Evolutionary conservation across 768 basidiomycete genomes (phyloP).

Genomic region (Trametes sanguinea): DNA sequence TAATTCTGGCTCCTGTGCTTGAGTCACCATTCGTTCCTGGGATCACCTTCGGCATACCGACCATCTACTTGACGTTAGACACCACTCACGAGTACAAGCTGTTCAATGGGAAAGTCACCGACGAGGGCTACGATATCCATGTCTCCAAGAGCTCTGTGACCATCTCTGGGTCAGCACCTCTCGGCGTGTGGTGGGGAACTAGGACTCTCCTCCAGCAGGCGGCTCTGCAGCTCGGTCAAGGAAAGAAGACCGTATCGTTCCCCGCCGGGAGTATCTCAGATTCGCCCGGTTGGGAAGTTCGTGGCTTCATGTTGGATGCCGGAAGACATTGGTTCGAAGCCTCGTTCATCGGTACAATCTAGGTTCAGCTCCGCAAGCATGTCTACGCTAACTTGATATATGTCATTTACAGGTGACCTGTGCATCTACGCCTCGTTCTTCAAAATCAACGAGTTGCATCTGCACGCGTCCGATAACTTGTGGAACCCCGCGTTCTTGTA

Average conservation of each 20-base stretch:
- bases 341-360: conserved; percentile 34
- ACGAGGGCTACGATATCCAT: conserved; percentile 42
- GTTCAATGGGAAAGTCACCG: conserved; percentile 40
- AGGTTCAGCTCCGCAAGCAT: neutral
- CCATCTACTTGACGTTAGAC: conserved; percentile 37
- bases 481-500: conserved; percentile 45
- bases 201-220: conserved; percentile 46
- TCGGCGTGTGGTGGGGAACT: conserved; percentile 49
- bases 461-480: conserved; percentile 46
- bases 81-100: conserved; percentile 32
- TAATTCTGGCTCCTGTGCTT: conserved; percentile 25
- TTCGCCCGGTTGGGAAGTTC: conserved; percentile 46
- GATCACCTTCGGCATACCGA: conserved; percentile 13
- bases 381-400: neutral
- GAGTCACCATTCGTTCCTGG: conserved; percentile 16
- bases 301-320: conserved; percentile 49
- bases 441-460: conserved; percentile 46
- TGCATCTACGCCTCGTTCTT: conserved; percentile 48
- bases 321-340: conserved; percentile 48
- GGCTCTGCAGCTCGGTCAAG: conserved; percentile 29
- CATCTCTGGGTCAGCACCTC: conserved; percentile 36
- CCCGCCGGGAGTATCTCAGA: conserved; percentile 40
- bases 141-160: conserved; percentile 34
- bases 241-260: conserved; percentile 25
- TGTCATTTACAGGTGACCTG: conserved; percentile 37